phyloP scores from a whole-genome alignment of 2,329 filamentous ascomycete species.

The Thermoascus crustaceus region DNA sequence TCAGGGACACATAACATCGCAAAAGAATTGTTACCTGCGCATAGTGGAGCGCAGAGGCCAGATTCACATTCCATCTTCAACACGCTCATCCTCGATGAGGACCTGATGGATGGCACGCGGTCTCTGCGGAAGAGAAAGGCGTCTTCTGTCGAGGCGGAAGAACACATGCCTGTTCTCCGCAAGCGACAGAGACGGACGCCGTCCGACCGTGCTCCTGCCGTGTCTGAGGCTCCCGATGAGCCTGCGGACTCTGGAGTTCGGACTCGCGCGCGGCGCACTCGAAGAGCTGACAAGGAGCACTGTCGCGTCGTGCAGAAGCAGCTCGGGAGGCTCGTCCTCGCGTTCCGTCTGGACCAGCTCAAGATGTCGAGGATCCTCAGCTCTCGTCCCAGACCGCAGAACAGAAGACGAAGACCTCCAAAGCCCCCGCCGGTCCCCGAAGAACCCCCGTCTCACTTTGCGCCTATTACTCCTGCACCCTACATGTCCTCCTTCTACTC shows the following conservation, averaged over 20 bases:
- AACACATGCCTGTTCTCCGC: slow-evolving; percentile 39
- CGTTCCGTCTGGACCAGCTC: slow-evolving; percentile 49
- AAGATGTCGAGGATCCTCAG: slow-evolving; percentile 55
- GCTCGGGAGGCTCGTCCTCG: slow-evolving; percentile 47
- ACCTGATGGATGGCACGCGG: slow-evolving; percentile 67
- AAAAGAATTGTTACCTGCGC: slow-evolving; percentile 63
- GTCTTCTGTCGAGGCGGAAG: slow-evolving; percentile 57
- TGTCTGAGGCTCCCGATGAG: slow-evolving; percentile 6
- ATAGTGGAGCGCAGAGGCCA: slow-evolving; percentile 55
- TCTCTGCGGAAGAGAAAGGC: slow-evolving; percentile 77
- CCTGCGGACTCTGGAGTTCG: slow-evolving; percentile 17
- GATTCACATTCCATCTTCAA: slow-evolving; percentile 73
- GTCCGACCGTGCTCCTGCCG: slow-evolving; percentile 16
- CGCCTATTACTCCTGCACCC: slow-evolving; percentile 51
- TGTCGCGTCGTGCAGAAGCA: slow-evolving; percentile 34
- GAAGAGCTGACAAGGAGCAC: slow-evolving; percentile 34
- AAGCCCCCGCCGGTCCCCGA: slow-evolving; percentile 33
- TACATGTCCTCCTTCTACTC: slow-evolving; percentile 78
- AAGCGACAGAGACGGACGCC: slow-evolving; percentile 35
- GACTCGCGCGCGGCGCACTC: slow-evolving; percentile 52
- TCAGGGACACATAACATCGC: slow-evolving; percentile 59
- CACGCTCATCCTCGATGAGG: slow-evolving; percentile 61
- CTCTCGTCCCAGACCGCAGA: slow-evolving; percentile 50
- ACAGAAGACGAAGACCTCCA: slow-evolving; percentile 41
- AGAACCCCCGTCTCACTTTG: slow-evolving; percentile 47